These are phyloP conservation scores for Blastocystis sp. DNA, from an alignment of 352 stramenopile species.

Conservation along the genomic window DNA sequence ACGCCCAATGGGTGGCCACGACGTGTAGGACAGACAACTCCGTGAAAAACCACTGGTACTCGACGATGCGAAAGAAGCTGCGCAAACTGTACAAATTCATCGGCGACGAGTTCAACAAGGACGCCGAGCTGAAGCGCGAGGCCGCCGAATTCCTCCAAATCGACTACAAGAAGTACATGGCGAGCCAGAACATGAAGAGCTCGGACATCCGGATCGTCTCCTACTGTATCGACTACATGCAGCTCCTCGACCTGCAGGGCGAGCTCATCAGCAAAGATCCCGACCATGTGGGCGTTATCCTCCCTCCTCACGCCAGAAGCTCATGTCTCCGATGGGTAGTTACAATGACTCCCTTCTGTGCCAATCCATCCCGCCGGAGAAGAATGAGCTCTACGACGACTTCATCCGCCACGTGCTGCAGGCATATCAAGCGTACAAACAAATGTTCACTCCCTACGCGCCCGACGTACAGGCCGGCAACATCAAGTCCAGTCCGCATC, in stretches of 20 bases:
- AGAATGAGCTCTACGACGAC: constrained; percentile 24
- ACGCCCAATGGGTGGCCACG: too few relatives aligned
- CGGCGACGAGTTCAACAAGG: constrained; percentile 53
- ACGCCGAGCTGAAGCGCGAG: constrained; percentile 13
- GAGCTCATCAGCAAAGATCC: constrained; percentile 5
- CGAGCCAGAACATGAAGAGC: constrained; percentile 24
- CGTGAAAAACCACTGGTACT: constrained; percentile 63
- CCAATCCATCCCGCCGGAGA: background rate
- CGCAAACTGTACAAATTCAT: constrained; percentile 58
- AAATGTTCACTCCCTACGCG: constrained; percentile 22
- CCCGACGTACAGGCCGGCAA: constrained; percentile 21
- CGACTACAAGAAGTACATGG: constrained; percentile 53
- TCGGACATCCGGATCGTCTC: constrained; percentile 37
- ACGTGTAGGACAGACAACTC: constrained; percentile 60
- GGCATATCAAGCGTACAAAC: constrained; percentile 23
- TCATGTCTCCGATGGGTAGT: background rate
- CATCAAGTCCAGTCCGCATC: constrained; percentile 13
- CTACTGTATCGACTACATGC: constrained; percentile 45
- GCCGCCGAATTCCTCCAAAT: constrained; percentile 31
- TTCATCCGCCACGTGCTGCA: constrained; percentile 37
- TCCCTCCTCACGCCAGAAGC: background rate
- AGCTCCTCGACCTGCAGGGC: constrained; percentile 6
- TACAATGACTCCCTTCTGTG: background rate
- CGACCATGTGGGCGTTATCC: background rate
- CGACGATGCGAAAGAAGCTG: constrained; percentile 59